A percentile compares a stretch with the other conserved stretches of the same genome.
These are phyloP conservation scores for Magnolia sinica DNA, from an alignment of 164 flowering plant species.

Conservation along the genomic window DNA sequence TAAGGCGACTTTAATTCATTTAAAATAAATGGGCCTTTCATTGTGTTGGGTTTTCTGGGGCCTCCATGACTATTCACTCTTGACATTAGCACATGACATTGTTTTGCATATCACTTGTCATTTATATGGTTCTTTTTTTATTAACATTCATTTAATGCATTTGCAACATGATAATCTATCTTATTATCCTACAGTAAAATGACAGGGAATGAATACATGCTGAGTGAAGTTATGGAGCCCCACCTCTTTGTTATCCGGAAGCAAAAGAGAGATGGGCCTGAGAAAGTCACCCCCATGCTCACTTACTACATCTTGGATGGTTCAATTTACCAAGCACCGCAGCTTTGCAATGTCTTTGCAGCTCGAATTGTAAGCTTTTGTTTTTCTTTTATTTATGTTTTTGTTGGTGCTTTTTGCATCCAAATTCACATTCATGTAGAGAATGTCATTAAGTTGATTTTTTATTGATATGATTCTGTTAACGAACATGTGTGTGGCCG, in stretches of 20 bases:
- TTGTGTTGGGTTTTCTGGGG: too few relatives aligned
- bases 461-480: too few relatives aligned
- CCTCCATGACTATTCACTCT: too few relatives aligned
- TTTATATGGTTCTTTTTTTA: too few relatives aligned
- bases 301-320: constrained; percentile 92
- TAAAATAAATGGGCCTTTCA: too few relatives aligned
- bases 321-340: constrained; percentile 96
- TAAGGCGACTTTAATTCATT: too few relatives aligned
- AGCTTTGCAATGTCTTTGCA: constrained; percentile 84
- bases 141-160: background rate
- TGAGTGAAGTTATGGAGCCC: constrained; percentile 91
- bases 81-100: too few relatives aligned
- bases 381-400: background rate
- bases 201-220: constrained; percentile 74
- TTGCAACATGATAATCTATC: background rate
- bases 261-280: constrained; percentile 93
- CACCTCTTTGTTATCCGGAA: constrained; percentile 82
- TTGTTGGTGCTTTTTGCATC: background rate
- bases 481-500: too few relatives aligned
- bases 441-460: too few relatives aligned
- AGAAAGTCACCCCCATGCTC: constrained; percentile 91
- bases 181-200: constrained; percentile 57
- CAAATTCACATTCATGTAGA: background rate
- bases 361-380: constrained; percentile 74
- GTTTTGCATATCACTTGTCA: too few relatives aligned